Conservation (phyloP, 352 stramenopile genomes). For the Globisporangium parvum region DNA sequence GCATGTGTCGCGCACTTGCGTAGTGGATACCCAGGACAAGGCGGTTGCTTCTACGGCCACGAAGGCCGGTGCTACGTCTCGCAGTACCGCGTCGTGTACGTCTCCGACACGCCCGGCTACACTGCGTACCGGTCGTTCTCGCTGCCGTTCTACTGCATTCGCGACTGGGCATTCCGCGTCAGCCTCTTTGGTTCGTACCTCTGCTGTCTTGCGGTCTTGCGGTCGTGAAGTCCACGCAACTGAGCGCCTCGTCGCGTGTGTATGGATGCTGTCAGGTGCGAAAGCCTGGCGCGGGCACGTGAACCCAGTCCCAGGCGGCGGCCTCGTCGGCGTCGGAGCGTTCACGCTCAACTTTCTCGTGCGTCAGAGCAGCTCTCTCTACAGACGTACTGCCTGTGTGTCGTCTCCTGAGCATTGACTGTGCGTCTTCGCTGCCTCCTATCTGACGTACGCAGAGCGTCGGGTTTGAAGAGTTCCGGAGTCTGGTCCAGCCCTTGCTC, state of each 20-base stretch:
- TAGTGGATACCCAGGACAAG: slow-evolving; percentile 77
- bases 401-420: not conserved
- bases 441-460: slow-evolving; percentile 30
- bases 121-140: slow-evolving; percentile 69
- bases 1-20: not conserved
- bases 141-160: slow-evolving; percentile 70
- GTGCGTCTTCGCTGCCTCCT: not conserved
- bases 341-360: slow-evolving; percentile 65
- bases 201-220: not conserved
- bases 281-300: slow-evolving; percentile 64
- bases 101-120: slow-evolving; percentile 29
- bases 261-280: slow-evolving; percentile 23
- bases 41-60: slow-evolving; percentile 72
- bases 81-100: slow-evolving; percentile 71
- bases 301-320: slow-evolving; percentile 62
- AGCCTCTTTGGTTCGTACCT: slow-evolving; percentile 49
- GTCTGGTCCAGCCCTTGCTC: slow-evolving; percentile 56
- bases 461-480: slow-evolving; percentile 74
- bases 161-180: slow-evolving; percentile 60
- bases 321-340: slow-evolving; percentile 48
- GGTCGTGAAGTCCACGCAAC: not conserved
- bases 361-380: slow-evolving; percentile 2
- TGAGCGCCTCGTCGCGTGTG: not conserved
- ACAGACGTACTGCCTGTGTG: not conserved
- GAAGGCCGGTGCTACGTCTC: slow-evolving; percentile 67